phyloP scores from a whole-genome alignment of 257 asterid genomes.

The Eucommia ulmoides region DNA sequence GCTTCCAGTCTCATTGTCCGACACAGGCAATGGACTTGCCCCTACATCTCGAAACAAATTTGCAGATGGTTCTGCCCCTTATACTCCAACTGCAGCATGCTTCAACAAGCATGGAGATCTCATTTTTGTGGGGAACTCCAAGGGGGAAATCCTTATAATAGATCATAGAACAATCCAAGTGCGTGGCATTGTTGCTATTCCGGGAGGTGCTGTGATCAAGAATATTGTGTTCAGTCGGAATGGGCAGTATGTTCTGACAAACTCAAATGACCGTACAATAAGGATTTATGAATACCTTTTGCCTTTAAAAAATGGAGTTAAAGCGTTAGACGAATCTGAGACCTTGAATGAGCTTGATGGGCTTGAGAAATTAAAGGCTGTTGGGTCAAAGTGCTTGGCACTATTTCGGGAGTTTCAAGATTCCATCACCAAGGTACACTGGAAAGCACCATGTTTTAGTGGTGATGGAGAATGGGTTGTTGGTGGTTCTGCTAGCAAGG shows the following conservation, averaged over 20 bases:
- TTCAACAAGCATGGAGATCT: constrained; percentile 77
- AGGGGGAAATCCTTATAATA: constrained; percentile 76
- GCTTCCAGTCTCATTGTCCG: constrained; percentile 65
- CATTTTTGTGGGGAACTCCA: constrained; percentile 74
- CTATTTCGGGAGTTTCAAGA: constrained; percentile 79
- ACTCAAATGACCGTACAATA: constrained; percentile 72
- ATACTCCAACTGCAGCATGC: constrained; percentile 88
- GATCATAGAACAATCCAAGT: constrained; percentile 41
- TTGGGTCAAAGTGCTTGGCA: constrained; percentile 56
- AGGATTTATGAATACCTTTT: constrained; percentile 75
- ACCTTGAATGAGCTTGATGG: constrained; percentile 38
- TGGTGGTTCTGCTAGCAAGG: constrained; percentile 93
- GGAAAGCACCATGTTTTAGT: constrained; percentile 96
- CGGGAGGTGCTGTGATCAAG: constrained; percentile 69
- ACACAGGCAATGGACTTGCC: constrained; percentile 31
- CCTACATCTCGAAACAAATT: constrained; percentile 49
- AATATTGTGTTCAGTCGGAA: constrained; percentile 71
- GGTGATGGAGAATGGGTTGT: constrained; percentile 96
- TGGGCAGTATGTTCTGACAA: constrained; percentile 75
- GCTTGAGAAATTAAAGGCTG: constrained; percentile 49
- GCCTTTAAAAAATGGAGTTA: constrained; percentile 48
- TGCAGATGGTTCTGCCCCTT: constrained; percentile 75
- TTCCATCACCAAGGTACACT: constrained; percentile 74
- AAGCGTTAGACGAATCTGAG: constrained; percentile 27
- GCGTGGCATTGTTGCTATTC: constrained; percentile 46